Conservation (phyloP, 768 basidiomycete genomes). For the Coprinopsis cinerea region DNA sequence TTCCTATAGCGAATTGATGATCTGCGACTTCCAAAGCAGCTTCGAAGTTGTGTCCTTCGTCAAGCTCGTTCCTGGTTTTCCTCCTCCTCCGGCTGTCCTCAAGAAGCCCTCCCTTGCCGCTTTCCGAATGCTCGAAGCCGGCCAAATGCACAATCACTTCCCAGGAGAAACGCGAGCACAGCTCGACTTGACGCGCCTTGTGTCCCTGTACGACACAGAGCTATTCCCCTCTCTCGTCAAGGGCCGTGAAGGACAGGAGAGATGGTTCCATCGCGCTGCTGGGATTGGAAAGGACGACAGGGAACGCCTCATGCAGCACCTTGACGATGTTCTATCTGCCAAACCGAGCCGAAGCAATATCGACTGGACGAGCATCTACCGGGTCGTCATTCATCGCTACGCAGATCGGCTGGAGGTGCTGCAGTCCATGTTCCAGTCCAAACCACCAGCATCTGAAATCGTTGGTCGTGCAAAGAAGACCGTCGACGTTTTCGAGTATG, state of each 20-base stretch:
- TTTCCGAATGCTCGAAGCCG: constrained; percentile 25
- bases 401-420: constrained; percentile 35
- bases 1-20: constrained; percentile 36
- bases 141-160: constrained; percentile 34
- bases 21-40: constrained; percentile 42
- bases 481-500: constrained; percentile 21
- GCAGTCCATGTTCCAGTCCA: constrained; percentile 27
- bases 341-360: constrained; percentile 23
- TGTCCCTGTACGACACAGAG: constrained; percentile 38
- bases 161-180: constrained; percentile 40
- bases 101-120: neutral
- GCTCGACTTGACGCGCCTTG: constrained; percentile 33
- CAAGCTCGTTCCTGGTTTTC: neutral
- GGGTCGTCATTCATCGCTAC: constrained; percentile 36
- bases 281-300: constrained; percentile 26
- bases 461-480: constrained; percentile 9
- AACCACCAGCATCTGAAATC: constrained; percentile 1
- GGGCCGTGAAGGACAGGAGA: constrained; percentile 22
- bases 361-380: constrained; percentile 36
- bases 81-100: neutral
- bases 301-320: constrained; percentile 15
- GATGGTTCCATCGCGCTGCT: constrained; percentile 30
- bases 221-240: constrained; percentile 32
- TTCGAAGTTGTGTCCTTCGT: constrained; percentile 4
- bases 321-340: constrained; percentile 21